Conservation (phyloP, 1,284 basidiomycete genomes). For the Puccinia horiana region DNA sequence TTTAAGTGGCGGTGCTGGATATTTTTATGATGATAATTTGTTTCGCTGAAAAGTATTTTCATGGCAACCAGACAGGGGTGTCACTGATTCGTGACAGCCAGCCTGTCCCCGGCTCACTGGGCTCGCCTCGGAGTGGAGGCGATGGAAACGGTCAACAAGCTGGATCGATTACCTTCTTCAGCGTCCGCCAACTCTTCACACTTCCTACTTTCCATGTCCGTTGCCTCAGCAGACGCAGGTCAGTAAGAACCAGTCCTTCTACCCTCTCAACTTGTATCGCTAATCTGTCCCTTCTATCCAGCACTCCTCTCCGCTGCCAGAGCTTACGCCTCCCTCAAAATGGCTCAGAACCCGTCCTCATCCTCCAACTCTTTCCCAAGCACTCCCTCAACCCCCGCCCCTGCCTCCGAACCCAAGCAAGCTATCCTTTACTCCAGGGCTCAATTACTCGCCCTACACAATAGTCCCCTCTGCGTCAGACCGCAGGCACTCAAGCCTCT, state of each 20-base stretch:
- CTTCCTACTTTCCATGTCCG: constrained; percentile 24
- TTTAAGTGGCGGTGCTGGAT: too few relatives aligned
- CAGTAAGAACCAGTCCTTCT: neutral
- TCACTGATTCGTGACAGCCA: too few relatives aligned
- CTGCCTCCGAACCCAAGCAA: neutral
- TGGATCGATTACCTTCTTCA: too few relatives aligned
- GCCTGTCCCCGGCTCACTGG: too few relatives aligned
- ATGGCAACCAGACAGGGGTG: too few relatives aligned
- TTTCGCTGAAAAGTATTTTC: too few relatives aligned
- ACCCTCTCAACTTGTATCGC: neutral
- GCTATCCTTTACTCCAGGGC: constrained; percentile 34
- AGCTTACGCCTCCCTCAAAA: constrained; percentile 48
- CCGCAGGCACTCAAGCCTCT: constrained; percentile 37
- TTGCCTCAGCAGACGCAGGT: constrained; percentile 49
- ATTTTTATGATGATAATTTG: too few relatives aligned
- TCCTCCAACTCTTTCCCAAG: neutral
- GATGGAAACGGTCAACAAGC: too few relatives aligned
- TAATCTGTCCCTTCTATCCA: neutral
- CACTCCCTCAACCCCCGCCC: constrained; percentile 17
- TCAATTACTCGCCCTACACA: constrained; percentile 21
- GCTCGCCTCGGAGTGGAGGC: too few relatives aligned
- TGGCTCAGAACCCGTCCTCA: constrained; percentile 31
- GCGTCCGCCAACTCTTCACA: too few relatives aligned
- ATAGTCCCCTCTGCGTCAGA: constrained; percentile 49
- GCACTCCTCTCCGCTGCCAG: constrained; percentile 47